Evolutionary conservation across 2,329 filamentous ascomycete species (phyloP), one percentile per base, ranked within the genome.

Genomic region (Xylariaceae sp.): DNA sequence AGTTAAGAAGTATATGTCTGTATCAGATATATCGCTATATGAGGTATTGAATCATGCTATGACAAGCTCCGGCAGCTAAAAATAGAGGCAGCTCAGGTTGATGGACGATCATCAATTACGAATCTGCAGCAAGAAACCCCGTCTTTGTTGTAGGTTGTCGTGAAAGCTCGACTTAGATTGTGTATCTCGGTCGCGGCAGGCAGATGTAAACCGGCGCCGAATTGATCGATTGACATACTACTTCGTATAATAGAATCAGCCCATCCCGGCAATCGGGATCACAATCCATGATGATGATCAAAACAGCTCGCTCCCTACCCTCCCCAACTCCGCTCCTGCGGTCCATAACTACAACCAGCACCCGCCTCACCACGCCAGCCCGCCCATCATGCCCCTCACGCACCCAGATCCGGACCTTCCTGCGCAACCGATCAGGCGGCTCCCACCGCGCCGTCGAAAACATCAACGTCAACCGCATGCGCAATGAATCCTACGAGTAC

Each of bases 381-480:
- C 59, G 57, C 37, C 6, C 15, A 42, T 53, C 44, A 57, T 63
- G 59, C n/a, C 54, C 51, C 1, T 59, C 48, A 2, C 45, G 50
- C 2, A 42, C 37, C 2, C 63, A 64, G 52, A 34, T 56, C 55
- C 59, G 64, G 6, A 61, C 53, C 10, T 64, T 64, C 52, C 18
- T 59, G 17, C 58, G 62, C 39, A 11, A 44, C 7, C 23, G 15
- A 15, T 17, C 54, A 4, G 47, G 35, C 17, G 17, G 13, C 44
- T 18, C 56, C n/a, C 39, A 51, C 42, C 74, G 76, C 35, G 72
- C 77, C 7, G 70, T 77, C 53, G 80, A 84, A 60, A 76, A 75
- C 30, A 74, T 83, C 61, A 78, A 85, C 64, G 67, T 85, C 62
- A 72, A 75, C 61, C 77, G 74, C 58, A 76, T 85, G 63, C 74